Conservation (phyloP, 139 green algal genomes). For the Bryopsis sp. region DNA sequence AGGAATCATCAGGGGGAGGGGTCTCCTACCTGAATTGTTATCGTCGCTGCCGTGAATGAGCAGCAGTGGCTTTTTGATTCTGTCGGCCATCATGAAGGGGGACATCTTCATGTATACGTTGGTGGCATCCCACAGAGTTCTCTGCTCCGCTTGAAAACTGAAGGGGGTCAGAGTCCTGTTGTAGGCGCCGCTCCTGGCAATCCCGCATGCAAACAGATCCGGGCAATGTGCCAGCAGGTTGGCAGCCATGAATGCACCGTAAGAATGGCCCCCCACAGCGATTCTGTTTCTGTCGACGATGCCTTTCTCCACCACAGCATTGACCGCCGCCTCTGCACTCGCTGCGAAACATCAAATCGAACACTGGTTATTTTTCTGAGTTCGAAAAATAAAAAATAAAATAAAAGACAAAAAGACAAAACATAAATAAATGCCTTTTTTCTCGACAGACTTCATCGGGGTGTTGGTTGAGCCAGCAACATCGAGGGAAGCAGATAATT, state of each 20-base stretch:
- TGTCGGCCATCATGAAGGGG: constrained; percentile 83
- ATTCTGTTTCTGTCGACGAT: constrained; percentile 66
- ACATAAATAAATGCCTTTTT: too few species aligned
- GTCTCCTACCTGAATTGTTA: constrained; percentile 89
- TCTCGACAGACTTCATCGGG: too few species aligned
- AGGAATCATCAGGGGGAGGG: too few species aligned
- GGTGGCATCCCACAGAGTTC: constrained; percentile 88
- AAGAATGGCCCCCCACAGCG: constrained; percentile 84
- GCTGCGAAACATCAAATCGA: constrained; percentile 16
- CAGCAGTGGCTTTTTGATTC: constrained; percentile 87
- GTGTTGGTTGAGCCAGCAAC: too few species aligned
- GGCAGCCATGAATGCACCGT: constrained; percentile 71
- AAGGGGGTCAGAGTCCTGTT: constrained; percentile 97
- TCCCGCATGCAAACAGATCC: constrained; percentile 85
- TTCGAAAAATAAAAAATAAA: too few species aligned
- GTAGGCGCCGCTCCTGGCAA: constrained; percentile 72
- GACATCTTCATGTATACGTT: constrained; percentile 89
- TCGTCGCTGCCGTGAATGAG: constrained; percentile 95
- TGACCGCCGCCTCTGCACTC: constrained; percentile 36
- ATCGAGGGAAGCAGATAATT: too few species aligned
- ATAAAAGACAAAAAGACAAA: too few species aligned
- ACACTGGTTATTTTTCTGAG: too few species aligned
- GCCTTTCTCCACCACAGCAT: constrained; percentile 63
- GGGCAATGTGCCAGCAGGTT: constrained; percentile 79
- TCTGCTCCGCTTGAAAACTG: constrained; percentile 93